phyloP scores from a whole-genome alignment of 2,329 filamentous ascomycete species.

The Arthrobotrys sphaeroides region DNA sequence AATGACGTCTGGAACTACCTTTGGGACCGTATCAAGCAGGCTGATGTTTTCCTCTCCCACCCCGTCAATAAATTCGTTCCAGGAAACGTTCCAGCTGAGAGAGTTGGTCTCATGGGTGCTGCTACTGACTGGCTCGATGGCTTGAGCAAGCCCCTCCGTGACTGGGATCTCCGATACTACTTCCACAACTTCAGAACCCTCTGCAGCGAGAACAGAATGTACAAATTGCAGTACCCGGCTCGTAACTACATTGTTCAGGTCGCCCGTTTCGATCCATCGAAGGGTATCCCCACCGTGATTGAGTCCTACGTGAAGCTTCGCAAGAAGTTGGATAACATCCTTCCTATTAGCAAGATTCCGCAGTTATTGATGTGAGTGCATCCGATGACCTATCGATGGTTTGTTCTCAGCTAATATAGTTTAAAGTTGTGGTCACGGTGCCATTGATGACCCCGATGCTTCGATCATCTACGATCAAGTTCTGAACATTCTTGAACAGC shows the following conservation, averaged over 20 bases:
- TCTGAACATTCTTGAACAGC: conserved; percentile 71
- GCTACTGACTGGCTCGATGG: conserved; percentile 87
- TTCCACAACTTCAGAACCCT: conserved; percentile 75
- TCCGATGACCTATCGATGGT: not conserved
- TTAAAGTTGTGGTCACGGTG: conserved; percentile 73
- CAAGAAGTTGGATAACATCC: conserved; percentile 68
- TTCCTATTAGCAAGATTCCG: conserved; percentile 66
- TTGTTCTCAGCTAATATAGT: not conserved
- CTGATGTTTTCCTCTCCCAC: conserved; percentile 83
- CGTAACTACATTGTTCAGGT: conserved; percentile 80
- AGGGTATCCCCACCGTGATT: conserved; percentile 81
- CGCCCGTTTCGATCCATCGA: conserved; percentile 83
- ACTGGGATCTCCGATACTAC: conserved; percentile 78
- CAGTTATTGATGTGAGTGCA: conserved; percentile 73
- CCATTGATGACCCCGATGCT: conserved; percentile 82
- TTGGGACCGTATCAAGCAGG: conserved; percentile 74
- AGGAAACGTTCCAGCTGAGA: conserved; percentile 70
- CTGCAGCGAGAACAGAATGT: conserved; percentile 70
- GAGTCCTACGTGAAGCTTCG: conserved; percentile 79
- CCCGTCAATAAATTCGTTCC: conserved; percentile 81
- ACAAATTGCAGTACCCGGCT: conserved; percentile 68
- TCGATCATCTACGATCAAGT: conserved; percentile 76
- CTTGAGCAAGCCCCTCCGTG: conserved; percentile 76
- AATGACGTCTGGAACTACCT: conserved; percentile 78
- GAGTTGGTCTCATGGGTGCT: conserved; percentile 79